These are phyloP conservation scores for Clonostachys sp. DNA, from an alignment of 2,329 filamentous ascomycete species.

Conservation along the genomic window DNA sequence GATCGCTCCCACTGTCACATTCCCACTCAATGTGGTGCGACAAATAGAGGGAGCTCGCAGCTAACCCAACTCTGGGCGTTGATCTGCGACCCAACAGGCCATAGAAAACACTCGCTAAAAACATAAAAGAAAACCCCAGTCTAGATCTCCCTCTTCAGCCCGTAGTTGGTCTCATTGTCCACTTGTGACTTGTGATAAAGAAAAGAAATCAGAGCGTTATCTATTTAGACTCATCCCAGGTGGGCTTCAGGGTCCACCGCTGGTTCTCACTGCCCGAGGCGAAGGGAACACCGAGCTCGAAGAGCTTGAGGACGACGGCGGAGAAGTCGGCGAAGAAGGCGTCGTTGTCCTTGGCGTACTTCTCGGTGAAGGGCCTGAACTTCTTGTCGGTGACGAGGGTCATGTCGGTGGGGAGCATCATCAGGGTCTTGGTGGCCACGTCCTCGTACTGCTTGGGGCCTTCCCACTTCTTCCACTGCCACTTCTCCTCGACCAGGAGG, in stretches of 20 bases:
- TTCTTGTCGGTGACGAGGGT: constrained; percentile 82
- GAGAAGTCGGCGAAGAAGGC: constrained; percentile 93
- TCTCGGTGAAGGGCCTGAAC: constrained; percentile 75
- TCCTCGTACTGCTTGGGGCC: constrained; percentile 83
- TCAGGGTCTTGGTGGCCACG: constrained; percentile 78
- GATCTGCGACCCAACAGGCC: too few relatives aligned
- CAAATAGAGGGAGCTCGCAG: too few relatives aligned
- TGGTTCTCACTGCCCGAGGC: constrained; percentile 51
- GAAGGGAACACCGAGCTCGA: constrained; percentile 94
- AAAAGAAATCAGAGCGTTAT: not conserved
- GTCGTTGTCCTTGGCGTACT: constrained; percentile 88
- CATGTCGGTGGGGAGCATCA: constrained; percentile 97
- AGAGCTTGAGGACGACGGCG: constrained; percentile 72
- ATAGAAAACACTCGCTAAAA: too few relatives aligned
- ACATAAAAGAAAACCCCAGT: too few relatives aligned
- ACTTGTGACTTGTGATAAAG: too few relatives aligned
- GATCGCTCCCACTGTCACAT: too few relatives aligned
- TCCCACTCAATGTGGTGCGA: too few relatives aligned
- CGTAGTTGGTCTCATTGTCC: too few relatives aligned
- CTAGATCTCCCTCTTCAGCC: too few relatives aligned
- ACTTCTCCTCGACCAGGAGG: constrained; percentile 86
- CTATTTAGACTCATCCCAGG: constrained; percentile 24
- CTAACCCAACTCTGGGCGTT: too few relatives aligned
- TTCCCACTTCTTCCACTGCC: constrained; percentile 87
- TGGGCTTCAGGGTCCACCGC: constrained; percentile 61